Conservation (phyloP, 208 protist species). For the Crithidia mellificae region DNA sequence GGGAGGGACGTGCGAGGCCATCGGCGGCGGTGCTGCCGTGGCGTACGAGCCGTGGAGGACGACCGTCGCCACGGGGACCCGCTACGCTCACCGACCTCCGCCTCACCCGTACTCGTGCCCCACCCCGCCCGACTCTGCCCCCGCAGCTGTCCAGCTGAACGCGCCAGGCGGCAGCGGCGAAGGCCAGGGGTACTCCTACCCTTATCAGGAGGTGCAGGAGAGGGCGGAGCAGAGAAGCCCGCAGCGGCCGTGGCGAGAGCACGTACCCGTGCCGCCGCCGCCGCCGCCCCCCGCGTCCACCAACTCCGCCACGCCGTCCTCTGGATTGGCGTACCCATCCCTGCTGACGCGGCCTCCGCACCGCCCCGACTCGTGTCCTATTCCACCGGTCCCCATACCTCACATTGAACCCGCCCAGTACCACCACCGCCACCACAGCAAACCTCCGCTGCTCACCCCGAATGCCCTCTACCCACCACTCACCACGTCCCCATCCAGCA, state of each 20-base stretch:
- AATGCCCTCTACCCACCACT: neutral
- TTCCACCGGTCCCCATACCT: neutral
- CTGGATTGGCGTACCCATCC: neutral
- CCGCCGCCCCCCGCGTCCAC: neutral
- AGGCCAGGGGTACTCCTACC: no score
- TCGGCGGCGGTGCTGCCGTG: neutral
- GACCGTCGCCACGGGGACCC: slow-evolving; percentile 16
- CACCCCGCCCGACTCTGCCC: no score
- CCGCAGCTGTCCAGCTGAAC: neutral
- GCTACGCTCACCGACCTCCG: slow-evolving; percentile 12
- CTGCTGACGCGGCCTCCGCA: neutral
- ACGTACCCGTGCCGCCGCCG: neutral
- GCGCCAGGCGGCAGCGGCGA: neutral
- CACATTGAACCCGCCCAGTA: neutral
- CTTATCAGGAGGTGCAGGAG: no score
- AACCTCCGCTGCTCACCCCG: neutral
- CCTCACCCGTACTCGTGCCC: slow-evolving; percentile 18
- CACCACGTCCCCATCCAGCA: neutral
- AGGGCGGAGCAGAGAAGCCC: no score
- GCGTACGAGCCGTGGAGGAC: slow-evolving; percentile 20
- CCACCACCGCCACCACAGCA: neutral
- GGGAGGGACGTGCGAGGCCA: no score
- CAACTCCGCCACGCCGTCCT: neutral
- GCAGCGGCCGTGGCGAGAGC: neutral
- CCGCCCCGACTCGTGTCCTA: neutral